Percentiles rank a stretch among this genome's conserved stretches.
Conservation (phyloP, 331 rosid genomes). For the Spiraea crenata region DNA sequence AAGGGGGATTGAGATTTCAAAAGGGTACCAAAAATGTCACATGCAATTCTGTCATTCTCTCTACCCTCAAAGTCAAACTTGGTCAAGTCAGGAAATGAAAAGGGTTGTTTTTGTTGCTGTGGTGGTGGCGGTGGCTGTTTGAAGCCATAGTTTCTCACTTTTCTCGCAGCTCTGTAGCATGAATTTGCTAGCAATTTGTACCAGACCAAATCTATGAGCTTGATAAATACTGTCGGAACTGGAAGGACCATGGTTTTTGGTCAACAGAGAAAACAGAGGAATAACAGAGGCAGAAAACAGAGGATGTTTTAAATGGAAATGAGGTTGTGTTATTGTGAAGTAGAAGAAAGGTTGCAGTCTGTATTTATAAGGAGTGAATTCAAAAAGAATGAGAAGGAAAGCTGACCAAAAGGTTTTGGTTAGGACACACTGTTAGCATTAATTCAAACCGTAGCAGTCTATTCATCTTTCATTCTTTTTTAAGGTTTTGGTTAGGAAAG, state of each 20-base stretch:
- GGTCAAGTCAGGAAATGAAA: conserved; percentile 44
- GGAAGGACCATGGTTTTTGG: conserved; percentile 45
- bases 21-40: conserved; percentile 58
- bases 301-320: not conserved
- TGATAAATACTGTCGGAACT: conserved; percentile 43
- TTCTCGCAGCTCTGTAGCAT: conserved; percentile 60
- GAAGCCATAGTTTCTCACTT: conserved; percentile 52
- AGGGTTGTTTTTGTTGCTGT: conserved; percentile 26
- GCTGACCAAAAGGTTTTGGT: conserved; percentile 56
- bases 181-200: conserved; percentile 67
- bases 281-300: conserved; percentile 14
- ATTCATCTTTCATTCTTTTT: not conserved
- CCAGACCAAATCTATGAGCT: conserved; percentile 52
- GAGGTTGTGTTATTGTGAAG: conserved; percentile 10
- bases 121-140: conserved; percentile 29
- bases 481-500: not conserved
- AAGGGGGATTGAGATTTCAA: conserved; percentile 59
- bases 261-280: not conserved
- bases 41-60: conserved; percentile 43
- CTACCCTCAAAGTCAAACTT: conserved; percentile 51
- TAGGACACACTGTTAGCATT: conserved; percentile 63
- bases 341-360: conserved; percentile 22
- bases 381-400: conserved; percentile 15
- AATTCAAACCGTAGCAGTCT: conserved; percentile 29
- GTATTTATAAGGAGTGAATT: conserved; percentile 46